Conservation (phyloP, 176 grass and related monocot species). For the Canna indica region DNA sequence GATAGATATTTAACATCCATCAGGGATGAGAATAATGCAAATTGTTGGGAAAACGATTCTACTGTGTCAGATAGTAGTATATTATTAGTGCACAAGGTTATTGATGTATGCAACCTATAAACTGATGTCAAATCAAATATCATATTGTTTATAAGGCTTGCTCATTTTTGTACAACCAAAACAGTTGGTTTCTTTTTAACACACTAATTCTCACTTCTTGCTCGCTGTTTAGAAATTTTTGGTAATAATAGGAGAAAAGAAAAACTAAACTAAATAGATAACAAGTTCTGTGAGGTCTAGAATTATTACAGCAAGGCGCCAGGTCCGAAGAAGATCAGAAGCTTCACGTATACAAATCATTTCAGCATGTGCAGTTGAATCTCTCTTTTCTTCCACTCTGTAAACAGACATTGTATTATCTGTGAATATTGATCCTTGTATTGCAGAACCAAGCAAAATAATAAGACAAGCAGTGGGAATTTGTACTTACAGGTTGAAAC, state of each 20-base stretch:
- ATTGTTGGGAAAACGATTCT: too few relatives aligned
- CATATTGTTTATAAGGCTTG: neutral
- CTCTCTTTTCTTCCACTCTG: slow-evolving; percentile 93
- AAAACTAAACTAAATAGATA: neutral
- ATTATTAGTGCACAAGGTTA: too few relatives aligned
- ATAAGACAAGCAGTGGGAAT: neutral
- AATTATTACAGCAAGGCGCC: slow-evolving; percentile 64
- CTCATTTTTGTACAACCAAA: neutral
- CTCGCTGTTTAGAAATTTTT: too few relatives aligned
- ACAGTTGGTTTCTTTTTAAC: neutral
- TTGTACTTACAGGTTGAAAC: slow-evolving; percentile 86
- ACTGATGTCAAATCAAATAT: neutral
- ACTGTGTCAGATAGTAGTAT: too few relatives aligned
- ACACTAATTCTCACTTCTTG: neutral
- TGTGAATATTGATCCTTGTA: neutral
- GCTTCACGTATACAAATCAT: slow-evolving; percentile 98
- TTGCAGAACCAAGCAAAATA: neutral
- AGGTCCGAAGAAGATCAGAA: slow-evolving; percentile 75
- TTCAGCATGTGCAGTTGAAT: slow-evolving; percentile 99
- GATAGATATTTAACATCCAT: too few relatives aligned
- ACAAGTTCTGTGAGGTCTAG: neutral
- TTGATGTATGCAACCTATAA: too few relatives aligned
- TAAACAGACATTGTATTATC: slow-evolving; percentile 28
- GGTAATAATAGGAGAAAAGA: neutral
- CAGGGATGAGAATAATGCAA: too few relatives aligned